phyloP scores from a whole-genome alignment of 2,329 filamentous ascomycete genomes.

The Arthroderma sp. region DNA sequence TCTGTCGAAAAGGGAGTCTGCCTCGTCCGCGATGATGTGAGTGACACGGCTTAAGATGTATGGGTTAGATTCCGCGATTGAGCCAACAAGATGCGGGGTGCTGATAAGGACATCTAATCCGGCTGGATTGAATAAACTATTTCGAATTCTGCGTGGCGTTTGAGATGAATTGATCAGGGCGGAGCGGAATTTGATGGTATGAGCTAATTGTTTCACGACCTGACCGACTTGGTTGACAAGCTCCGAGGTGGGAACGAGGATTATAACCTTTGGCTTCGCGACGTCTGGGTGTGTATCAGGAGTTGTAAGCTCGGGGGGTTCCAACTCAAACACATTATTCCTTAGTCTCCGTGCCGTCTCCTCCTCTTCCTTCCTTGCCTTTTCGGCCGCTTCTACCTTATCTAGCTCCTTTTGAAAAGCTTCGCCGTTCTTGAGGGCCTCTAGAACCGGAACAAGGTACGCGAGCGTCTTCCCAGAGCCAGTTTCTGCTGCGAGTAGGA shows the following conservation, averaged over 20 bases:
- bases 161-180: constrained; percentile 69
- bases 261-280: constrained; percentile 67
- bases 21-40: constrained; percentile 86
- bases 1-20: constrained; percentile 87
- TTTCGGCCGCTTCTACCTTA: constrained; percentile 40
- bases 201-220: constrained; percentile 70
- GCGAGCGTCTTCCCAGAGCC: constrained; percentile 94
- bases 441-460: constrained; percentile 72
- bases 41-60: constrained; percentile 85
- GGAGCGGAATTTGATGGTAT: constrained; percentile 75
- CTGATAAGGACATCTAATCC: constrained; percentile 78
- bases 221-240: constrained; percentile 75
- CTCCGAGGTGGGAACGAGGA: constrained; percentile 86
- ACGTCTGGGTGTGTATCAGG: constrained; percentile 56
- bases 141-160: constrained; percentile 67
- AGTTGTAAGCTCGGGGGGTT: constrained; percentile 51
- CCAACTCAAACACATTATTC: constrained; percentile 48
- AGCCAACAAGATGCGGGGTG: constrained; percentile 79
- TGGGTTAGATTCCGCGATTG: constrained; percentile 78
- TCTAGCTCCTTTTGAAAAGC: constrained; percentile 51
- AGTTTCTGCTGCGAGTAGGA: constrained; percentile 85
- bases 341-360: constrained; percentile 51
- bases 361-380: constrained; percentile 40
- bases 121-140: constrained; percentile 63
- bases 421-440: constrained; percentile 72